A percentile compares a stretch with the other conserved stretches of the same genome.
These are phyloP conservation scores for Xylaria sp. DNA, from an alignment of 2,329 filamentous ascomycete species.

Conservation along the genomic window DNA sequence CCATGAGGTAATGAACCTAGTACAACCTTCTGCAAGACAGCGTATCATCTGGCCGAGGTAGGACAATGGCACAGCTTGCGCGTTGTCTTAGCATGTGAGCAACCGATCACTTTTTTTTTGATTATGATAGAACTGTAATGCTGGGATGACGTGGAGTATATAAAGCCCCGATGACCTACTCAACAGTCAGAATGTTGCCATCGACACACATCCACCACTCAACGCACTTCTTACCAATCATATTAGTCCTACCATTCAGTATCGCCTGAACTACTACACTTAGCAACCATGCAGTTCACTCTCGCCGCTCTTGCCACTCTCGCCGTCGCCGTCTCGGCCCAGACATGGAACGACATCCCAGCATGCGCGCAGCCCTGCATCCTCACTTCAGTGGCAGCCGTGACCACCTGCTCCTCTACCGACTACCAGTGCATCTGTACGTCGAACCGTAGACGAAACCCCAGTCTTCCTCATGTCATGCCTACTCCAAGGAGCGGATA, in stretches of 20 bases:
- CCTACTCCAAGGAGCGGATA: not conserved
- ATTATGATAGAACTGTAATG: not conserved
- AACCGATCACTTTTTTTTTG: not conserved
- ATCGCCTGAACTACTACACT: not conserved
- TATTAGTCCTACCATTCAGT: not conserved
- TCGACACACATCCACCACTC: constrained; percentile 2
- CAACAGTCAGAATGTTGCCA: constrained; percentile 15
- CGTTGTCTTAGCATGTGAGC: constrained; percentile 14
- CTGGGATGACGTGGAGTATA: constrained; percentile 11
- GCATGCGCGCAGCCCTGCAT: constrained; percentile 33
- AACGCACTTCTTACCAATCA: not conserved
- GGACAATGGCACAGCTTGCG: not conserved
- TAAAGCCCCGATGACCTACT: constrained; percentile 24
- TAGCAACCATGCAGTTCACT: constrained; percentile 29
- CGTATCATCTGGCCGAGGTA: constrained; percentile 9
- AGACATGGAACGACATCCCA: constrained; percentile 32
- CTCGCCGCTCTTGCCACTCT: constrained; percentile 14
- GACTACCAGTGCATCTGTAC: constrained; percentile 31
- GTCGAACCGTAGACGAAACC: not conserved
- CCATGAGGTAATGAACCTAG: constrained; percentile 1
- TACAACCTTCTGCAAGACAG: not conserved
- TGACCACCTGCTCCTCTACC: constrained; percentile 15
- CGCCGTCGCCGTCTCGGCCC: constrained; percentile 26
- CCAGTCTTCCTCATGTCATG: not conserved
- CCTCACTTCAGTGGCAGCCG: constrained; percentile 5